Conservation (phyloP, 805 yeast genomes). For the Cyberlindnera subsufficiens region DNA sequence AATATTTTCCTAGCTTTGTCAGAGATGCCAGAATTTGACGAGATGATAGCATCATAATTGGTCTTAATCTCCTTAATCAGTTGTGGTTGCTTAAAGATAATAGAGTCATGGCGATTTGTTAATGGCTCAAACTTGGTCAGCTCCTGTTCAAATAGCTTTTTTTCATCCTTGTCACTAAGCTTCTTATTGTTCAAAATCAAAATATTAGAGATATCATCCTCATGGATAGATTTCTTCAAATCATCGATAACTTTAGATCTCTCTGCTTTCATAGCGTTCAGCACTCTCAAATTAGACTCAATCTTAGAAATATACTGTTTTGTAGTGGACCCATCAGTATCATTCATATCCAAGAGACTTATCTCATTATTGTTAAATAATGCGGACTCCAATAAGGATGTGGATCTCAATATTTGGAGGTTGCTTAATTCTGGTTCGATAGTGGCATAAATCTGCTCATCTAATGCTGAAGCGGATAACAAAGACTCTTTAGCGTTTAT, state of each 20-base stretch:
- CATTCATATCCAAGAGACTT: constrained; percentile 68
- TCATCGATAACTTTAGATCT: constrained; percentile 55
- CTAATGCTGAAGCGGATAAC: constrained; percentile 56
- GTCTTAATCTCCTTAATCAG: constrained; percentile 41
- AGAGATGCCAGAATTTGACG: constrained; percentile 36
- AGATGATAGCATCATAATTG: constrained; percentile 40
- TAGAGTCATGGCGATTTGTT: constrained; percentile 58
- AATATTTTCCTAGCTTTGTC: constrained; percentile 35
- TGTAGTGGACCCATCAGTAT: constrained; percentile 28
- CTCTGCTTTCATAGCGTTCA: constrained; percentile 59
- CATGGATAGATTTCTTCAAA: constrained; percentile 63
- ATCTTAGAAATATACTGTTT: constrained; percentile 39
- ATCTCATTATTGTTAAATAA: constrained; percentile 26
- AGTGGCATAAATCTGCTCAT: constrained; percentile 44
- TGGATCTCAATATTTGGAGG: constrained; percentile 41
- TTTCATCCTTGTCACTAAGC: constrained; percentile 46
- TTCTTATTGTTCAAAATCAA: constrained; percentile 55
- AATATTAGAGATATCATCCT: constrained; percentile 79
- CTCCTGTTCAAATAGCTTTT: constrained; percentile 61
- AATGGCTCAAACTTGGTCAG: constrained; percentile 70
- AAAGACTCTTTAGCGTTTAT: constrained; percentile 53
- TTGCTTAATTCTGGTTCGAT: constrained; percentile 38
- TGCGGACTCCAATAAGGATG: constrained; percentile 23
- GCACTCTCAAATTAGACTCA: constrained; percentile 52
- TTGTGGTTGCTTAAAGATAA: constrained; percentile 58